phyloP scores from a whole-genome alignment of 1,284 basidiomycete species.

The Apiotrichum brassicae region DNA sequence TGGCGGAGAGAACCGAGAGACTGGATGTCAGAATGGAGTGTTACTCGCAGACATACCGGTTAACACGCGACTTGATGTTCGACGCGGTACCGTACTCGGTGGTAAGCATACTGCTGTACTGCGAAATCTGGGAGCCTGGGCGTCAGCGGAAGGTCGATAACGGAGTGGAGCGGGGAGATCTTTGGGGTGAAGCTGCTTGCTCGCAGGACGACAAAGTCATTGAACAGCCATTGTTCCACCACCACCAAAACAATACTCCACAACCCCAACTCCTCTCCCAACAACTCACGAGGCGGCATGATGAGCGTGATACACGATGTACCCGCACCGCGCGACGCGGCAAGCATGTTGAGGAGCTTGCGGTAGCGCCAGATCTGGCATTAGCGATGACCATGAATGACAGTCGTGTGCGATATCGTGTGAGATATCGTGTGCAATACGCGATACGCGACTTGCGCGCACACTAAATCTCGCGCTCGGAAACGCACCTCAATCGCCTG shows the following conservation, averaged over 20 bases:
- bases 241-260: no score
- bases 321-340: constrained; percentile 87
- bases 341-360: constrained; percentile 94
- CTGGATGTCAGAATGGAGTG: constrained; percentile 15
- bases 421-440: not conserved
- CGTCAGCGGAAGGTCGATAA: no score
- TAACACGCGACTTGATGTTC: constrained; percentile 99
- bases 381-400: not conserved
- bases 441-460: not conserved
- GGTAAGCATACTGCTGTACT: constrained; percentile 89
- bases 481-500: constrained; percentile 40
- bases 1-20: constrained; percentile 92
- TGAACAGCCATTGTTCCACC: not conserved
- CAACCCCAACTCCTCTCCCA: no score
- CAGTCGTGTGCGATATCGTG: not conserved
- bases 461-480: not conserved
- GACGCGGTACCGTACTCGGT: constrained; percentile 97
- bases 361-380: constrained; percentile 81
- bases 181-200: not conserved
- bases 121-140: constrained; percentile 81
- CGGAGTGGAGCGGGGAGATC: not conserved
- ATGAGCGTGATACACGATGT: constrained; percentile 99
- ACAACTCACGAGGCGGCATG: constrained; percentile 80
- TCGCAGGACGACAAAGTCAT: not conserved
- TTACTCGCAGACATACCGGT: constrained; percentile 52